Conservation (phyloP, 331 rosid species). For the Pyracantha coccinea region DNA sequence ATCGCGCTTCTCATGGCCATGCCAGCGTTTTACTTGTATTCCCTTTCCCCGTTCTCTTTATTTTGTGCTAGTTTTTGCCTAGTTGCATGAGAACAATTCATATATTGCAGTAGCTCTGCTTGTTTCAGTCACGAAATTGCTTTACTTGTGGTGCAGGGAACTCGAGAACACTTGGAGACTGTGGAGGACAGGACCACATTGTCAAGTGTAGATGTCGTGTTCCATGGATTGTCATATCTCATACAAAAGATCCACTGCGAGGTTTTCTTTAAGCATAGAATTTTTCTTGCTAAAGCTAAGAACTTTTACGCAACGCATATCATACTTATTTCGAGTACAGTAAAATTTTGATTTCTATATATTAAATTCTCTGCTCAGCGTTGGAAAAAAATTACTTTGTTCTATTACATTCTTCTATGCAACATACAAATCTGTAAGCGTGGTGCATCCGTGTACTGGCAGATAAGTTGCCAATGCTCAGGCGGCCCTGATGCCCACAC, state of each 20-base stretch:
- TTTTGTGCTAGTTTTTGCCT: background rate
- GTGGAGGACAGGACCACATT: constrained; percentile 31
- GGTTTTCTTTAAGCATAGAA: constrained; percentile 23
- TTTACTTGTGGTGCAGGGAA: constrained; percentile 36
- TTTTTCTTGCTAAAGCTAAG: background rate
- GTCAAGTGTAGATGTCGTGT: constrained; percentile 34
- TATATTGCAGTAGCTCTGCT: background rate
- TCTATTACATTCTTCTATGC: too few relatives aligned
- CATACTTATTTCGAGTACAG: background rate
- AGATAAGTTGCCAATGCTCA: constrained; percentile 61
- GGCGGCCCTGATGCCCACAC: constrained; percentile 65
- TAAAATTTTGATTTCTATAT: too few relatives aligned
- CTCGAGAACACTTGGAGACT: constrained; percentile 22
- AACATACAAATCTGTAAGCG: too few relatives aligned
- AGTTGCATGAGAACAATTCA: background rate
- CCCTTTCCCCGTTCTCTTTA: background rate
- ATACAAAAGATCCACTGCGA: constrained; percentile 62
- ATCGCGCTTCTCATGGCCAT: constrained; percentile 30
- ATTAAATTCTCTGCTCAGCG: too few relatives aligned
- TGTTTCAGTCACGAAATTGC: background rate
- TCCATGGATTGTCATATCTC: constrained; percentile 46
- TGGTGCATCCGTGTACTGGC: background rate
- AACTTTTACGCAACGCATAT: background rate
- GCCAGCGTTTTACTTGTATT: constrained; percentile 17
- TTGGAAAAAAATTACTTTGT: too few relatives aligned